These are phyloP conservation scores for Clarireedia paspali DNA, from an alignment of 2,329 filamentous ascomycete genomes.

Conservation along the genomic window DNA sequence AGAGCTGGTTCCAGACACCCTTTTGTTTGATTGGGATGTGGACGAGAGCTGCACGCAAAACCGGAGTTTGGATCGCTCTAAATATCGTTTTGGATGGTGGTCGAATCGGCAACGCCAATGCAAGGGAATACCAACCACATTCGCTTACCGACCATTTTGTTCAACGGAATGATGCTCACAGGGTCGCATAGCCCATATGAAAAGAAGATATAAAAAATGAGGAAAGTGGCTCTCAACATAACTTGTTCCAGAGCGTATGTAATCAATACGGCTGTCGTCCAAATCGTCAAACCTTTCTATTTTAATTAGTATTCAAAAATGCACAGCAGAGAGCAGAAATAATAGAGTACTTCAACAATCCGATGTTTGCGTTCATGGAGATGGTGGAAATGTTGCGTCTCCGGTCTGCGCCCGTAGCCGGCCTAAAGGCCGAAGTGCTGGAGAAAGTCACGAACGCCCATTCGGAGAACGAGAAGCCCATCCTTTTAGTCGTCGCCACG, in stretches of 20 bases:
- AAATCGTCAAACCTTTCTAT: too few species aligned
- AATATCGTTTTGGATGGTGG: not conserved
- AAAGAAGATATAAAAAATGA: not conserved
- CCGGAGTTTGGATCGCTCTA: not conserved
- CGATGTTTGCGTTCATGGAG: not conserved
- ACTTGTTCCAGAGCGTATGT: too few species aligned
- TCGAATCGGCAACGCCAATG: not conserved
- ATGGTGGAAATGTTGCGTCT: not conserved
- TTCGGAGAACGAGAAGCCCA: not conserved
- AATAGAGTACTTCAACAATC: not conserved
- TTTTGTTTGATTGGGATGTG: not conserved
- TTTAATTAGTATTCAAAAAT: too few species aligned
- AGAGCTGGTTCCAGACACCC: not conserved
- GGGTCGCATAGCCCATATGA: not conserved
- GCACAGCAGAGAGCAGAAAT: not conserved
- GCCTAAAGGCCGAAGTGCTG: not conserved
- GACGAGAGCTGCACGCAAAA: not conserved
- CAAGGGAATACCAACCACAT: slow-evolving; percentile 1
- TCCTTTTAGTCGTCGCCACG: not conserved
- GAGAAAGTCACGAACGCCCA: not conserved
- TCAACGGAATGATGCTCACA: not conserved
- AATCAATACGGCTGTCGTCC: too few species aligned
- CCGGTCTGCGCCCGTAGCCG: not conserved
- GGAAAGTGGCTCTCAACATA: not conserved
- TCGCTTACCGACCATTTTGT: not conserved